A percentile compares a stretch with the other conserved stretches of the same genome.
Conservation (phyloP, 2,329 filamentous ascomycete genomes). For the Grosmannia huntii region DNA sequence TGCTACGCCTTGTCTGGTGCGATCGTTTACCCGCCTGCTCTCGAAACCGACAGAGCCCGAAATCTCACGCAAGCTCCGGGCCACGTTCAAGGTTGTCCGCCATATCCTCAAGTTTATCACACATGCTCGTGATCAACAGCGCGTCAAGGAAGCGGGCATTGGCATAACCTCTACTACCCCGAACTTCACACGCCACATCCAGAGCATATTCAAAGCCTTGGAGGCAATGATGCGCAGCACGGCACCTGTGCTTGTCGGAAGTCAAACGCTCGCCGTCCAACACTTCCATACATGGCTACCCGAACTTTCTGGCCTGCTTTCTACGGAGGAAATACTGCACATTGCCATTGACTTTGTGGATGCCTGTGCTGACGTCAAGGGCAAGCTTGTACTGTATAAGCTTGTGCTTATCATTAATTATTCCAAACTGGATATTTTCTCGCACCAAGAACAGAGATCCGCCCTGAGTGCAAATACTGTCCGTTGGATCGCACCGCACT, state of each 20-base stretch:
- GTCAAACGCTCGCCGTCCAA: conserved; percentile 87
- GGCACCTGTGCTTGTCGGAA: conserved; percentile 77
- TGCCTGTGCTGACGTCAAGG: conserved; percentile 74
- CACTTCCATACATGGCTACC: conserved; percentile 98
- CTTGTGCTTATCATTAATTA: conserved; percentile 89
- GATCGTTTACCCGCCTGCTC: conserved; percentile 74
- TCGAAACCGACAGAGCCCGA: conserved; percentile 73
- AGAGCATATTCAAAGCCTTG: conserved; percentile 78
- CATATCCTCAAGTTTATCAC: conserved; percentile 93
- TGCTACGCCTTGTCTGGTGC: conserved; percentile 74
- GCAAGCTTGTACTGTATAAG: conserved; percentile 85
- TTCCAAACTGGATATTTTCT: conserved; percentile 69
- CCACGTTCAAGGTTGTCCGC: conserved; percentile 87
- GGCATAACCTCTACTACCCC: conserved; percentile 65
- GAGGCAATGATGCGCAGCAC: conserved; percentile 82
- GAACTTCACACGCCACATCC: conserved; percentile 69
- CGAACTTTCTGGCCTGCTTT: conserved; percentile 65
- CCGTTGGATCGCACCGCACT: conserved; percentile 85
- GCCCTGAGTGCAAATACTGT: conserved; percentile 70
- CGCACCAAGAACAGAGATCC: conserved; percentile 60
- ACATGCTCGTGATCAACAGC: conserved; percentile 74
- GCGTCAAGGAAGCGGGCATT: conserved; percentile 75
- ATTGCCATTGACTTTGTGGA: conserved; percentile 91
- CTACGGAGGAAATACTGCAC: conserved; percentile 74
- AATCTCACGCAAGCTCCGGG: conserved; percentile 69